phyloP scores from a whole-genome alignment of 257 asterid genomes.

The Parsonsia alboflavescens region DNA sequence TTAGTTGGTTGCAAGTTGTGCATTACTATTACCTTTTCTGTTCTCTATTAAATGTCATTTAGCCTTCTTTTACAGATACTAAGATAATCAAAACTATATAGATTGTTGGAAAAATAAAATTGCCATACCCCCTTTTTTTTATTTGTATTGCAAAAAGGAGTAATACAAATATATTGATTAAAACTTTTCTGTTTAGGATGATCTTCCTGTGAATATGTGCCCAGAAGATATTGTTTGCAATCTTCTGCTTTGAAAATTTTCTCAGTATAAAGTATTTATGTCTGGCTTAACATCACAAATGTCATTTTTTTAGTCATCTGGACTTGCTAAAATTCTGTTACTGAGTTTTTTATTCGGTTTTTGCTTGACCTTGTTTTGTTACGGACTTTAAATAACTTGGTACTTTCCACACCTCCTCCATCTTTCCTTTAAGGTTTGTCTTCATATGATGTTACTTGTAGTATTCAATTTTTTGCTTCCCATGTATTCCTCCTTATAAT shows the following conservation, averaged over 20 bases:
- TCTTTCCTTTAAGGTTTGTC: not conserved
- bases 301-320: not conserved
- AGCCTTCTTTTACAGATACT: too few species aligned
- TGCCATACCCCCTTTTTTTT: too few species aligned
- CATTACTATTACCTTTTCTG: not conserved
- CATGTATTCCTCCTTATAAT: not conserved
- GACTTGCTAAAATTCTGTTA: not conserved
- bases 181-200: not conserved
- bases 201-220: not conserved
- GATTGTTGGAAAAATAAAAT: too few species aligned
- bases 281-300: not conserved
- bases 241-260: not conserved
- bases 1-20: not conserved
- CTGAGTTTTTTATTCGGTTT: not conserved
- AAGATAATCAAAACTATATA: too few species aligned
- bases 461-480: not conserved
- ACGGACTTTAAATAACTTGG: not conserved
- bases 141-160: not conserved
- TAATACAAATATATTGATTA: not conserved
- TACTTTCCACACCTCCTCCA: not conserved
- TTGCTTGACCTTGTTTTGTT: not conserved
- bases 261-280: not conserved
- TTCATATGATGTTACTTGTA: too few species aligned
- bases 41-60: too few species aligned
- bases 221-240: not conserved